Percentiles rank a stretch among this genome's conserved stretches.
Evolutionary conservation across 257 asterid genomes (phyloP).

Genomic region (Coffea eugenioides): DNA sequence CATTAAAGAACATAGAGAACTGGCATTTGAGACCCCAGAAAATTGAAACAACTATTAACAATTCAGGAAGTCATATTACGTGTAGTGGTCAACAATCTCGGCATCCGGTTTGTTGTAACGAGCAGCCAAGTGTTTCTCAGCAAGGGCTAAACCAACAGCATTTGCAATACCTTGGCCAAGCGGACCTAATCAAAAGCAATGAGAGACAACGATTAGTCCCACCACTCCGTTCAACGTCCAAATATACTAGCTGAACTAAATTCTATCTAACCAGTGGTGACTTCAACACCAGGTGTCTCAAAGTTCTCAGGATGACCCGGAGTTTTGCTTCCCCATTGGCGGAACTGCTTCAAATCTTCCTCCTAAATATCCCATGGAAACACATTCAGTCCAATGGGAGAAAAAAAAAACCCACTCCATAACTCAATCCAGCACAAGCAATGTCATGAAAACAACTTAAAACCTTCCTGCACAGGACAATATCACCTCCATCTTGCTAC

Average conservation of each 20-base stretch:
- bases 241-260: slow-evolving; percentile 3
- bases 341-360: slow-evolving; percentile 62
- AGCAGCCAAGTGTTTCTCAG: slow-evolving; percentile 80
- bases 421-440: not conserved
- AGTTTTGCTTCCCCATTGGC: slow-evolving; percentile 79
- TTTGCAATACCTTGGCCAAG: slow-evolving; percentile 87
- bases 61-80: slow-evolving; percentile 39
- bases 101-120: slow-evolving; percentile 69
- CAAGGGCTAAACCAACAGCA: slow-evolving; percentile 84
- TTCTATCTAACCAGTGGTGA: slow-evolving; percentile 69
- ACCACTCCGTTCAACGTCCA: not conserved
- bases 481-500: not conserved
- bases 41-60: not conserved
- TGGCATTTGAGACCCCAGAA: not conserved
- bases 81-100: slow-evolving; percentile 76
- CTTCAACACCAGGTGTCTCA: slow-evolving; percentile 76
- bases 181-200: slow-evolving; percentile 53
- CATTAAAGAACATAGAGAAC: slow-evolving; percentile 8
- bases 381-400: slow-evolving; percentile 17
- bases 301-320: slow-evolving; percentile 88
- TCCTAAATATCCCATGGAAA: slow-evolving; percentile 32
- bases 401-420: not conserved
- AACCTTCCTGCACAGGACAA: not conserved
- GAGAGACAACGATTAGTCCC: slow-evolving; percentile 14
- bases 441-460: slow-evolving; percentile 1